These are phyloP conservation scores for Passiflora organensis DNA, from an alignment of 345 rosid species.

Conservation along the genomic window DNA sequence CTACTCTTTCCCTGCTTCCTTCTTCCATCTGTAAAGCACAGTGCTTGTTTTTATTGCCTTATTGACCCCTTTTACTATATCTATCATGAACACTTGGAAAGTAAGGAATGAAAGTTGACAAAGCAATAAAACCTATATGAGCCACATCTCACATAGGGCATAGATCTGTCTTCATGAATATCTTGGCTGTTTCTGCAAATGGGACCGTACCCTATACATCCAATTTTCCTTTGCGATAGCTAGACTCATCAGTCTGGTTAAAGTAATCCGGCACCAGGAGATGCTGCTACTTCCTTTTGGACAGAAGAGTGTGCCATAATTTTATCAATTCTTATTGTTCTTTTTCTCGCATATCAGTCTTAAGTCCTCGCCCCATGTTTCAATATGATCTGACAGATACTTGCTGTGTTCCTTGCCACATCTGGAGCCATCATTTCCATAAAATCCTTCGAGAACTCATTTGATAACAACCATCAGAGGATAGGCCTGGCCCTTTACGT, in stretches of 20 bases:
- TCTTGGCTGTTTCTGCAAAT: neutral
- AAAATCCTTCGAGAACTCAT: constrained; percentile 52
- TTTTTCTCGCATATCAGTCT: too few relatives aligned
- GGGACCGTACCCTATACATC: constrained; percentile 6
- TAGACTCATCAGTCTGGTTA: too few relatives aligned
- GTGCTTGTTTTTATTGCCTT: neutral
- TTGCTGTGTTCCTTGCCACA: constrained; percentile 44
- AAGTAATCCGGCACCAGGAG: neutral
- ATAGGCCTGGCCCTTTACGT: constrained; percentile 54
- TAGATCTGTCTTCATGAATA: constrained; percentile 1
- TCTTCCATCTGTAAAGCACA: too few relatives aligned
- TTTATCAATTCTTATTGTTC: too few relatives aligned
- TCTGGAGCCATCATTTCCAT: constrained; percentile 55
- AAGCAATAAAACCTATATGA: too few relatives aligned
- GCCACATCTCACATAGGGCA: too few relatives aligned
- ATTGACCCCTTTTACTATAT: neutral
- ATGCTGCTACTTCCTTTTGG: too few relatives aligned
- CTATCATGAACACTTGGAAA: constrained; percentile 15
- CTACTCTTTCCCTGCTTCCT: constrained; percentile 1
- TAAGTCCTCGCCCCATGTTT: too few relatives aligned
- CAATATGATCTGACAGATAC: constrained; percentile 26
- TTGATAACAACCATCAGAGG: constrained; percentile 57
- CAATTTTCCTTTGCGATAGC: neutral
- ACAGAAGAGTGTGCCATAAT: too few relatives aligned
- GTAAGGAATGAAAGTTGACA: constrained; percentile 9